Evolutionary conservation across 345 rosid genomes (phyloP), one percentile per base, ranked within the genome.

Genomic region (Syzygium grande): DNA sequence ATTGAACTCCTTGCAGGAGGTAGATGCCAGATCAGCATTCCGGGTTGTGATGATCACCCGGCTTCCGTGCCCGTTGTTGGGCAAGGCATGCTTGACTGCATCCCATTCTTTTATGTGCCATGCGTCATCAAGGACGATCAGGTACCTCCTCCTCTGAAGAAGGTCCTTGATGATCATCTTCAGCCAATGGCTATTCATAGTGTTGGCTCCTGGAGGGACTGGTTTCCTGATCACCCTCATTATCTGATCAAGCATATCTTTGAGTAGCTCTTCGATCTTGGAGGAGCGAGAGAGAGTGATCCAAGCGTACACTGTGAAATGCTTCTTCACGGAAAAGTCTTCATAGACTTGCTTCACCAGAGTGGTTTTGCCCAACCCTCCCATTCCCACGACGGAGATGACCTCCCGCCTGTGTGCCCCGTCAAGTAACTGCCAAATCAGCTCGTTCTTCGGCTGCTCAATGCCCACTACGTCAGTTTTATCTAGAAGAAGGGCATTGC

Each of bases 361-460:
- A 34, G 93, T 92, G 46, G 93, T 91, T 53, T 92, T 92, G 10
- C 94, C 93, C 51, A 91, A 30, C 1, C 94, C 94, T 46, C 93
- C 94, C 93, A 91, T 88, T 16, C 92, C 94, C 25, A 85, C 53
- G 2, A 92, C 11, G 0, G 91, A 89, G 83, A 92, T 51, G 22
- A 88, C 92, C 51, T 68, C 41, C 23, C 54, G 90, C 9, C 84
- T 52, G 4, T 80, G 8, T 4, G 34, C 63, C 17, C 91, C 92
- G 9, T 56, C 86, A 3, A 90, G 87, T 11, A 92, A 79, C 88
- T 84, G 41, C 43, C 86, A 23, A 3, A 88, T 54, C 52, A 92
- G 86, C 59, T 89, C 83, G 87, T 85, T 27, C 85, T 89, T 90
- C 2, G 87, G 90, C 84, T 86, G 89, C 16, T 90, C 90, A 11